Evolutionary conservation across 805 yeast species (phyloP).

Genomic region (Schwanniomyces occidentalis): DNA sequence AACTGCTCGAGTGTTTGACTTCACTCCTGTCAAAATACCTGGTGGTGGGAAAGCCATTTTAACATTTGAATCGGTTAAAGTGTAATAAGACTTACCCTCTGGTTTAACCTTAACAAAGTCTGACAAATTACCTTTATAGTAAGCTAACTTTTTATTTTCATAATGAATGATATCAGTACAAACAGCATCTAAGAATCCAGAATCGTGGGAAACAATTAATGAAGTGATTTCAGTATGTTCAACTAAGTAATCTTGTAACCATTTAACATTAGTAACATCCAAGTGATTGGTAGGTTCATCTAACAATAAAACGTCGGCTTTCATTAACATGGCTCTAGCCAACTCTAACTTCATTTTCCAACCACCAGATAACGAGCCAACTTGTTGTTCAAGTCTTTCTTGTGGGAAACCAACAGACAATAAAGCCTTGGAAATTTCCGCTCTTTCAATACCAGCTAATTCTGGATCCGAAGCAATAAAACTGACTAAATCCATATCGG

Average conservation of each 20-base stretch:
- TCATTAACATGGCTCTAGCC: constrained; percentile 98
- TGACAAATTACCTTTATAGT: constrained; percentile 94
- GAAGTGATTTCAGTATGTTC: constrained; percentile 88
- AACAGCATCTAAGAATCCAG: constrained; percentile 91
- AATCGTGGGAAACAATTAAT: constrained; percentile 95
- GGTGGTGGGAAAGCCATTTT: constrained; percentile 99
- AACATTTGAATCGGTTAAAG: constrained; percentile 87
- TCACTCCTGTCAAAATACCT: constrained; percentile 95
- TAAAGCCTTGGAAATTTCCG: constrained; percentile 74
- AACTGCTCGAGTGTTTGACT: constrained; percentile 91
- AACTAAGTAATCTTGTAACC: constrained; percentile 87
- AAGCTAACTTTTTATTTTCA: constrained; percentile 90
- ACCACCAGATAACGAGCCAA: constrained; percentile 96
- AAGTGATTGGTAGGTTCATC: constrained; percentile 99
- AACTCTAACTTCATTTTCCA: constrained; percentile 99
- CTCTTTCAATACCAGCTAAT: constrained; percentile 58
- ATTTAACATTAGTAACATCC: constrained; percentile 89
- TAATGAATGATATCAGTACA: constrained; percentile 97
- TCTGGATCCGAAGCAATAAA: constrained; percentile 92
- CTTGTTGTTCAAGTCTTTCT: constrained; percentile 84
- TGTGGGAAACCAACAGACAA: constrained; percentile 88
- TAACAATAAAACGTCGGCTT: constrained; percentile 88
- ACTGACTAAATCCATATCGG: constrained; percentile 81
- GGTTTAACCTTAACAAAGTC: constrained; percentile 91
- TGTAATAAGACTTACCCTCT: constrained; percentile 94